These are phyloP conservation scores for Chytridium lagenaria DNA, from an alignment of 371 early-diverging fungal species.

Conservation along the genomic window DNA sequence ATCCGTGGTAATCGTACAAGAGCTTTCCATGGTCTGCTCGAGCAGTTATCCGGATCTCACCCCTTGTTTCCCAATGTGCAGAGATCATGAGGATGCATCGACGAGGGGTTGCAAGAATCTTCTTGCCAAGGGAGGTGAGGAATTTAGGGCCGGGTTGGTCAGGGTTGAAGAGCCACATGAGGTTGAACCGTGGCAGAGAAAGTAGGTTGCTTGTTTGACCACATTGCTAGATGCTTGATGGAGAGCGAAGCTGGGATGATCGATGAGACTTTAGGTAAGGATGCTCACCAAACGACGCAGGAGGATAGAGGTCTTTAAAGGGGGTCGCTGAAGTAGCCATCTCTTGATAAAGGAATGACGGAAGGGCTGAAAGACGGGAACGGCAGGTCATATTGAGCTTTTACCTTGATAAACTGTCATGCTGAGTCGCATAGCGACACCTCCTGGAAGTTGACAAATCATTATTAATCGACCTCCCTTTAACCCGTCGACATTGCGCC, in stretches of 20 bases:
- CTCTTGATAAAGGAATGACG: no score
- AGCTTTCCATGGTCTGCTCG: conserved; percentile 32
- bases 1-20: conserved; percentile 57
- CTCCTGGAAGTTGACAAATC: no score
- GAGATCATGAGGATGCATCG: conserved; percentile 44
- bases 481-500: no score
- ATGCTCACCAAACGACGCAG: no score
- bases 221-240: no score
- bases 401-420: no score
- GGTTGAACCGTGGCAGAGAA: conserved; percentile 36
- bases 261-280: no score
- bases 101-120: conserved; percentile 28
- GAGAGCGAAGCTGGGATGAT: not conserved
- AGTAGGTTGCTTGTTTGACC: conserved; percentile 38
- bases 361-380: not conserved
- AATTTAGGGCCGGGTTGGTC: conserved; percentile 21
- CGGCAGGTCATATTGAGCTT: no score
- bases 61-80: conserved; percentile 56
- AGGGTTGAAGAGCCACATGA: conserved; percentile 30
- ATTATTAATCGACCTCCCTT: no score
- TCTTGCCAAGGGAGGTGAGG: conserved; percentile 28
- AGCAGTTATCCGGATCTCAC: conserved; percentile 30
- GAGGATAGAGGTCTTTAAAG: no score
- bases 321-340: no score
- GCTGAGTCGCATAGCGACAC: no score